Evolutionary conservation across 2,329 filamentous ascomycete genomes (phyloP).

Genomic region (Clarireedia sp.): DNA sequence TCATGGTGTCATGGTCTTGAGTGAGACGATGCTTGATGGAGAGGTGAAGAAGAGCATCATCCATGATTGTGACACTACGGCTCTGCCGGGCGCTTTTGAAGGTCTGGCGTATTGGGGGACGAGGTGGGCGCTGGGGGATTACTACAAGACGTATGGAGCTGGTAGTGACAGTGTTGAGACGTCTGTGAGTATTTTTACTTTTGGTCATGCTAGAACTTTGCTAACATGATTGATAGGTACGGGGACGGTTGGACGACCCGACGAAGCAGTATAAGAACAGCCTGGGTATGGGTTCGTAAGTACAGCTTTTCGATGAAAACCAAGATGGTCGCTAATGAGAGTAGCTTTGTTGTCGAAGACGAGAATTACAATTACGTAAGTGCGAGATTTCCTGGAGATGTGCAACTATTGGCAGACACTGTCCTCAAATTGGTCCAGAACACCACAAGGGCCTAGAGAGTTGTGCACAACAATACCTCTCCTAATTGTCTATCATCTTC

Average conservation of each 20-base stretch:
- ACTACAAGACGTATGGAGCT: slow-evolving; percentile 49
- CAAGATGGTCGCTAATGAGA: too few species aligned
- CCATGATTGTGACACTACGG: slow-evolving; percentile 40
- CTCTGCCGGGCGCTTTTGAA: slow-evolving; percentile 42
- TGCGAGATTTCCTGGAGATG: slow-evolving; percentile 39
- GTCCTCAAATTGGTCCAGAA: slow-evolving; percentile 35
- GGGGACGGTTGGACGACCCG: slow-evolving; percentile 35
- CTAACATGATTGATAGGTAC: slow-evolving; percentile 30
- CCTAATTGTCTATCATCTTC: too few species aligned
- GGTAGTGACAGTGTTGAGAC: slow-evolving; percentile 42
- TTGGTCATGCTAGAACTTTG: neutral
- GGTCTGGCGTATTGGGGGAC: slow-evolving; percentile 42
- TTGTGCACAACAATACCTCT: too few species aligned
- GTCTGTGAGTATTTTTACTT: slow-evolving; percentile 30
- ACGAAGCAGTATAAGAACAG: slow-evolving; percentile 38
- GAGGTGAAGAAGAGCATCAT: slow-evolving; percentile 39
- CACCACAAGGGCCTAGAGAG: neutral
- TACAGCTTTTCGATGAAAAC: slow-evolving; percentile 7
- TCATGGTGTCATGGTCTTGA: slow-evolving; percentile 45
- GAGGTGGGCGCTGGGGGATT: slow-evolving; percentile 42
- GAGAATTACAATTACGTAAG: slow-evolving; percentile 42
- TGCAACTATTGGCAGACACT: slow-evolving; percentile 35
- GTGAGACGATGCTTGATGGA: slow-evolving; percentile 31
- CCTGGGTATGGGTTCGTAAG: slow-evolving; percentile 36
- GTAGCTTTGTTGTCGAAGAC: slow-evolving; percentile 42